These are phyloP conservation scores for Pyrenopolyporus hunteri DNA, from an alignment of 495 filamentous ascomycete genomes.

Conservation along the genomic window DNA sequence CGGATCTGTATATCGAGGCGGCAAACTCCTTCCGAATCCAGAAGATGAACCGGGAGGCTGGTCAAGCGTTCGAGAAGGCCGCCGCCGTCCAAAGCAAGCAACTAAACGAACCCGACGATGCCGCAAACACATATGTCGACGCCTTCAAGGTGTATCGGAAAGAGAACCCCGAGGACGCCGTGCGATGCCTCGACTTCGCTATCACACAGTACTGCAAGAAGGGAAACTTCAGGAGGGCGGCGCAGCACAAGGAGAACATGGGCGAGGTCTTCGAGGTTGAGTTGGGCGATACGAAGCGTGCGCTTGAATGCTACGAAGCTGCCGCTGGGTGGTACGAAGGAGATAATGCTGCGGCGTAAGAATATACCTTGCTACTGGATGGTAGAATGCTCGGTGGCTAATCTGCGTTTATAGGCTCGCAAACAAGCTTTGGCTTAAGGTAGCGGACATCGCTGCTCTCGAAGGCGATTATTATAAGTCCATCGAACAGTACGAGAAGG, in stretches of 20 bases:
- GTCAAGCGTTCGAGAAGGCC: constrained; percentile 77
- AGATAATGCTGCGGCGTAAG: constrained; percentile 85
- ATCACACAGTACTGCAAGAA: constrained; percentile 80
- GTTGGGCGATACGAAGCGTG: constrained; percentile 73
- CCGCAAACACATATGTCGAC: constrained; percentile 76
- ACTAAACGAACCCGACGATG: constrained; percentile 87
- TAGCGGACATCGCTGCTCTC: constrained; percentile 82
- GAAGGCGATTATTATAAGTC: constrained; percentile 81
- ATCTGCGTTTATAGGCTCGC: constrained; percentile 63
- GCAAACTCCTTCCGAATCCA: constrained; percentile 81
- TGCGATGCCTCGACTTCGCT: constrained; percentile 72
- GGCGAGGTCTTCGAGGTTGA: constrained; percentile 84
- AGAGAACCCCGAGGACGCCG: constrained; percentile 77
- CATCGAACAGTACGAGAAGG: constrained; percentile 79
- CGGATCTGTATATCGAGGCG: constrained; percentile 79
- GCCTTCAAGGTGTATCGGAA: constrained; percentile 68
- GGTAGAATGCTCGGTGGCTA: constrained; percentile 10
- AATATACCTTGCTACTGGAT: constrained; percentile 11
- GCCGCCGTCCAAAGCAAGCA: constrained; percentile 75
- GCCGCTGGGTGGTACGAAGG: constrained; percentile 87
- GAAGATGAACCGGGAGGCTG: constrained; percentile 79
- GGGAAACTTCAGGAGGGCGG: constrained; percentile 87
- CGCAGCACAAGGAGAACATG: constrained; percentile 83
- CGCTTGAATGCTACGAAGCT: constrained; percentile 77
- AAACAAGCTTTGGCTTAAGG: constrained; percentile 89